These are phyloP conservation scores for Blastobotrys serpentis DNA, from an alignment of 1,139 yeast species.

Conservation along the genomic window DNA sequence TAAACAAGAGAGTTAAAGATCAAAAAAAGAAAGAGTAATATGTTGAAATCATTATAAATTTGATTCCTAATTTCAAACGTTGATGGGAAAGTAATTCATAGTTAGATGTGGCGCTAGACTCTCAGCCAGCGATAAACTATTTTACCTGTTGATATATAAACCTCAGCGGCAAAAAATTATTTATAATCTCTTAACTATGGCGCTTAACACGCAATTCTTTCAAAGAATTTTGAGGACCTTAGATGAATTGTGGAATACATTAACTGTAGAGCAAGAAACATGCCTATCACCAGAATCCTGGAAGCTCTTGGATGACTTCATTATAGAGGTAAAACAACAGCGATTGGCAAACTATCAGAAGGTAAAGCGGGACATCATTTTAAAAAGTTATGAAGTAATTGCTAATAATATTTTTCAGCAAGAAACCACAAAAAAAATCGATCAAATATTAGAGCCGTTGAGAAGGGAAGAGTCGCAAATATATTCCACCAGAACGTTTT, in stretches of 20 bases:
- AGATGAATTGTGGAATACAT: not conserved
- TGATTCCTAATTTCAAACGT: too few species aligned
- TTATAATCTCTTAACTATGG: not conserved
- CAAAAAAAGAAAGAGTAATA: too few species aligned
- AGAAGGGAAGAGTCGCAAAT: not conserved
- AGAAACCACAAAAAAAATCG: not conserved
- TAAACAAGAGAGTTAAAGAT: too few species aligned
- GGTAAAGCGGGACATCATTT: not conserved
- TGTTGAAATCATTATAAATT: too few species aligned
- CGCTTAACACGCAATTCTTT: not conserved
- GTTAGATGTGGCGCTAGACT: too few species aligned
- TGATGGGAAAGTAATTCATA: too few species aligned
- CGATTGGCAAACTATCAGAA: too few species aligned
- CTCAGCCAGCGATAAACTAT: too few species aligned
- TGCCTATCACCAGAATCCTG: not conserved
- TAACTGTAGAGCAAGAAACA: not conserved
- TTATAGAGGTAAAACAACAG: not conserved
- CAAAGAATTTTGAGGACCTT: not conserved
- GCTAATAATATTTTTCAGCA: not conserved
- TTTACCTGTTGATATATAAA: too few species aligned
- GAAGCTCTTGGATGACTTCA: not conserved
- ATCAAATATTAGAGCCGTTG: not conserved
- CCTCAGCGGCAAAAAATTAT: not conserved
- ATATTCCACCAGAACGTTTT: constrained; percentile 2
- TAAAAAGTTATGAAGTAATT: not conserved